Evolutionary conservation across 192 early-diverging fungal genomes (phyloP).

Genomic region (Haplosporangium gracile): DNA sequence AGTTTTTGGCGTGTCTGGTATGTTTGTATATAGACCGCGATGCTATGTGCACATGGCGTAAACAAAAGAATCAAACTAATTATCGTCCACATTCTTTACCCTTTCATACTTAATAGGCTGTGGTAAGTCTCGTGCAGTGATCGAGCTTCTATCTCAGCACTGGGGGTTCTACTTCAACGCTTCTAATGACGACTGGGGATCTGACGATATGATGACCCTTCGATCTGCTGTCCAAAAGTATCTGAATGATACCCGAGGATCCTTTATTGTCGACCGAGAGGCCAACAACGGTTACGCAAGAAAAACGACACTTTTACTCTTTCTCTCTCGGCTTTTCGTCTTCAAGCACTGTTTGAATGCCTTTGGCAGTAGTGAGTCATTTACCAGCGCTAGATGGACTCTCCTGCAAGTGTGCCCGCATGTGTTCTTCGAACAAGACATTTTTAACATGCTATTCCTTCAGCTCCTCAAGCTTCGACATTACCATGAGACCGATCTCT

Average conservation of each 20-base stretch:
- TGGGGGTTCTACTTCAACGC: constrained; percentile 40
- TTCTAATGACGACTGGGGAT: constrained; percentile 16
- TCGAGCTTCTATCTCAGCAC: constrained; percentile 28
- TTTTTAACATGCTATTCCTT: constrained; percentile 3
- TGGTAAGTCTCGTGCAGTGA: constrained; percentile 22
- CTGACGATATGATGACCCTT: constrained; percentile 28
- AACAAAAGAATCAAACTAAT: neutral
- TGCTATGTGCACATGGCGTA: too few species aligned
- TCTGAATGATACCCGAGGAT: neutral
- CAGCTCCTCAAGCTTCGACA: constrained; percentile 8
- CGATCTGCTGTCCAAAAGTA: neutral
- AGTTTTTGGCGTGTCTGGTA: neutral
- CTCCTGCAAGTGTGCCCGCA: constrained; percentile 29
- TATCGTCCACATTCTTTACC: neutral
- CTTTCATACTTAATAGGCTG: constrained; percentile 6
- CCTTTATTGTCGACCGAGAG: neutral
- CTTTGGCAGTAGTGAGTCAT: constrained; percentile 11
- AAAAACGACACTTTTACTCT: constrained; percentile 17
- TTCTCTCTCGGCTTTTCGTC: constrained; percentile 24
- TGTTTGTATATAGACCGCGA: neutral
- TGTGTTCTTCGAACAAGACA: constrained; percentile 15
- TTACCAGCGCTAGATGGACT: constrained; percentile 17
- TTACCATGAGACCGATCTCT: neutral
- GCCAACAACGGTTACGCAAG: constrained; percentile 5
- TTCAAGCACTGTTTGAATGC: constrained; percentile 28